phyloP scores from a whole-genome alignment of 2,329 filamentous ascomycete genomes.

The Helotiales sp. region DNA sequence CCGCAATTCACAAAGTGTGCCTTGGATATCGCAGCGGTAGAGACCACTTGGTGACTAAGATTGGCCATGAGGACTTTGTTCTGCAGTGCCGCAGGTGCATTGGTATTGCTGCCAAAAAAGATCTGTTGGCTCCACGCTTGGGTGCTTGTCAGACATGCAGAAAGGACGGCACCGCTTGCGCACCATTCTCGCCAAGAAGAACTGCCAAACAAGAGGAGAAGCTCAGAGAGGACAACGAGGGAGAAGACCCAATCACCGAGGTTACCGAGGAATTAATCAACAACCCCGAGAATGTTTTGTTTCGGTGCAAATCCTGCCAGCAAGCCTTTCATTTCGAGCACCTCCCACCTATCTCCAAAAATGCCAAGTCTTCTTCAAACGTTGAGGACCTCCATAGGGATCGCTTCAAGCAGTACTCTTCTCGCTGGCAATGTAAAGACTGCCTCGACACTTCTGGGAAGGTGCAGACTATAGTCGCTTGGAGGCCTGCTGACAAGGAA shows the following conservation, averaged over 20 bases:
- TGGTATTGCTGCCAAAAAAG: slow-evolving; percentile 65
- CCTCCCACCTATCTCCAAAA: slow-evolving; percentile 52
- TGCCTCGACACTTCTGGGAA: slow-evolving; percentile 67
- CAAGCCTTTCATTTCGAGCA: slow-evolving; percentile 85
- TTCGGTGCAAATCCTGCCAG: slow-evolving; percentile 77
- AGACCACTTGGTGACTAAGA: slow-evolving; percentile 89
- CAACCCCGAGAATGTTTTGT: slow-evolving; percentile 74
- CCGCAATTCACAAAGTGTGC: slow-evolving; percentile 80
- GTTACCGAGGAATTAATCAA: slow-evolving; percentile 69
- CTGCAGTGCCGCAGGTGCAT: slow-evolving; percentile 89
- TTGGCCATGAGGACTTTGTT: slow-evolving; percentile 74
- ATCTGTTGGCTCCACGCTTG: slow-evolving; percentile 67
- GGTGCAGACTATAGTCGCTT: slow-evolving; percentile 79
- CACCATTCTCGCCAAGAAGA: slow-evolving; percentile 70
- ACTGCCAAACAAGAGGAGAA: slow-evolving; percentile 82
- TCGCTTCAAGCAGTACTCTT: slow-evolving; percentile 70
- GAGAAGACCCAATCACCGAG: slow-evolving; percentile 71
- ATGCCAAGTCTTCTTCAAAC: slow-evolving; percentile 39
- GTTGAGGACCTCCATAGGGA: slow-evolving; percentile 55
- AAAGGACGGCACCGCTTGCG: slow-evolving; percentile 65
- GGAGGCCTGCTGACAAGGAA: slow-evolving; percentile 69
- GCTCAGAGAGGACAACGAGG: slow-evolving; percentile 74
- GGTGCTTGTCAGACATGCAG: slow-evolving; percentile 72
- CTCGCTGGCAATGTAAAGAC: slow-evolving; percentile 78
- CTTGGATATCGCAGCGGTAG: slow-evolving; percentile 71